phyloP scores from a whole-genome alignment of 2,329 filamentous ascomycete genomes.

The Penicillium sp. region DNA sequence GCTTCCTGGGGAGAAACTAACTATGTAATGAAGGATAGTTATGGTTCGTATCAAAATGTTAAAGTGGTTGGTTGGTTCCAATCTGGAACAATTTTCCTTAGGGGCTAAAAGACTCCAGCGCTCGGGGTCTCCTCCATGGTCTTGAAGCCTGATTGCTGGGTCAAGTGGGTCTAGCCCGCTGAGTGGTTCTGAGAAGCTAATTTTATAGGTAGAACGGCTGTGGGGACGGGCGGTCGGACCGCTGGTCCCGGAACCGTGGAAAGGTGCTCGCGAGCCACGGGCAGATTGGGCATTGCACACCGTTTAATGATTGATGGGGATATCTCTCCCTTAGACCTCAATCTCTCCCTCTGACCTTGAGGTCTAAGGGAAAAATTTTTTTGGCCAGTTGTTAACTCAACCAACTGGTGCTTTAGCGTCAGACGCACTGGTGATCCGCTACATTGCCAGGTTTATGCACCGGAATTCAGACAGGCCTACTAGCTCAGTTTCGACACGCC shows the following conservation, averaged over 20 bases:
- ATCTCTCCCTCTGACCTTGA: background rate
- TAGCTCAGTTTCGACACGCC: too few species aligned
- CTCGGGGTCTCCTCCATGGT: constrained; percentile 2
- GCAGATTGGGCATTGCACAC: background rate
- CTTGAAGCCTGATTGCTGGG: constrained; percentile 14
- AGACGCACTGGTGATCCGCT: too few species aligned
- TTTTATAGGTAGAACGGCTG: constrained; percentile 7
- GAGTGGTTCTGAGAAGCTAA: background rate
- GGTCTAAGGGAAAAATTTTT: too few species aligned
- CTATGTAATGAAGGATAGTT: background rate
- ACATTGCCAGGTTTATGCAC: too few species aligned
- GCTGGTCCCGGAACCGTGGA: background rate
- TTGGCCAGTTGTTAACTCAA: too few species aligned
- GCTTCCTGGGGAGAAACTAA: background rate
- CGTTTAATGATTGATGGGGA: too few species aligned
- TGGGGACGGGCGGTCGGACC: background rate
- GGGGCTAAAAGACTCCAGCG: too few species aligned
- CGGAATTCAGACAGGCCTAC: too few species aligned
- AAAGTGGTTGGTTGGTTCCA: background rate
- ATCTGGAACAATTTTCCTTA: background rate
- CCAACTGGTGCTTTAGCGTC: too few species aligned
- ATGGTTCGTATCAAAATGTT: background rate
- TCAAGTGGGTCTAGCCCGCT: background rate
- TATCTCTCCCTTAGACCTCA: too few species aligned
- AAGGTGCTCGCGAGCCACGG: background rate